Evolutionary conservation across 495 filamentous ascomycete species (phyloP).

Genomic region (Xylaria acuta): DNA sequence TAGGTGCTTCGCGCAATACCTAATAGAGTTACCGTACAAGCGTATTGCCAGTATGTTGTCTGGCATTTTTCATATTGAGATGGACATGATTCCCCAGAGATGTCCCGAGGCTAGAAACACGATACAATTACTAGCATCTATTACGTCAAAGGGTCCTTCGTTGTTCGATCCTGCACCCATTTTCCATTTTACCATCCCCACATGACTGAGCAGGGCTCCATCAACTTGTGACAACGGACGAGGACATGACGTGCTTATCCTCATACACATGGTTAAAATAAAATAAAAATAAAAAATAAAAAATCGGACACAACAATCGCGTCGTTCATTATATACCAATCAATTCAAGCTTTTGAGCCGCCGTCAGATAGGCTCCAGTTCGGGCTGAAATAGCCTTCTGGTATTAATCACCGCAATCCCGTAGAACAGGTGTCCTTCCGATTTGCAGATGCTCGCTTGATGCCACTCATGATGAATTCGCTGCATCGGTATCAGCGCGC

Average conservation of each 20-base stretch:
- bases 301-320: not conserved
- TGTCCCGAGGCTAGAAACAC: constrained; percentile 19
- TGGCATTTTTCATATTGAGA: constrained; percentile 9
- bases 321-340: not conserved
- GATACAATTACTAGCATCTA: not conserved
- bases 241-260: constrained; percentile 18
- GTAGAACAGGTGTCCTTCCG: not conserved
- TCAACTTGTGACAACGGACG: constrained; percentile 17
- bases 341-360: not conserved
- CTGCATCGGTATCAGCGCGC: not conserved
- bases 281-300: not conserved
- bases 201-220: constrained; percentile 10
- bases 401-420: not conserved
- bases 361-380: not conserved
- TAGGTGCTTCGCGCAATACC: not conserved
- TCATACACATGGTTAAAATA: not conserved
- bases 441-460: not conserved
- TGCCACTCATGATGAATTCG: not conserved
- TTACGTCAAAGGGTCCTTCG: constrained; percentile 23
- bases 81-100: constrained; percentile 21
- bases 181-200: constrained; percentile 16
- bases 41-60: not conserved
- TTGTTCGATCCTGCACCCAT: constrained; percentile 11
- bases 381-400: not conserved
- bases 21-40: not conserved